Conservation (phyloP, 2,329 filamentous ascomycete species). For the Aureobasidium sp. region DNA sequence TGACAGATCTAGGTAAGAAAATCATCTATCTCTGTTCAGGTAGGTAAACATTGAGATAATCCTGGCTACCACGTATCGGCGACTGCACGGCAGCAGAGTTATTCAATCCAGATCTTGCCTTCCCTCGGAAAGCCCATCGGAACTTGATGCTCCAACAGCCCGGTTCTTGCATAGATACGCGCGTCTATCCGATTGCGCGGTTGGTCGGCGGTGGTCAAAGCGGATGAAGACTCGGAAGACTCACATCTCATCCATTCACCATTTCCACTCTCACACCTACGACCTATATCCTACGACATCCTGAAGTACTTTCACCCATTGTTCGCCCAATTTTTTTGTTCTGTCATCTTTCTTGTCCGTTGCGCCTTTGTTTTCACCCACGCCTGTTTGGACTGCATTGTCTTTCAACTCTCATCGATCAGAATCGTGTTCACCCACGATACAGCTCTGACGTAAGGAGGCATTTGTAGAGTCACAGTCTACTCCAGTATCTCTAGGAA, state of each 20-base stretch:
- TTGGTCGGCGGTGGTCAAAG: not conserved
- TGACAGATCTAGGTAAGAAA: not conserved
- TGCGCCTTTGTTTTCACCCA: not conserved
- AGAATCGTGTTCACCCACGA: not conserved
- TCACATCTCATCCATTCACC: not conserved
- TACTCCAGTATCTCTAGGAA: not conserved
- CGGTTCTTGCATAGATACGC: not conserved
- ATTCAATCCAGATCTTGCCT: not conserved
- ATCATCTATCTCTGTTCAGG: not conserved
- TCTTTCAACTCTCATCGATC: not conserved
- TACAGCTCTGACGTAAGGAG: not conserved
- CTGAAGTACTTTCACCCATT: not conserved
- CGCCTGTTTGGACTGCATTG: not conserved
- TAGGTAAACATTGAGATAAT: not conserved
- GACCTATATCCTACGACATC: not conserved
- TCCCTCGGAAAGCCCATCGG: not conserved
- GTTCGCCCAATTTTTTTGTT: not conserved
- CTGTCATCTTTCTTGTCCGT: not conserved
- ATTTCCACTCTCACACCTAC: not conserved
- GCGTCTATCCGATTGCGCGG: not conserved
- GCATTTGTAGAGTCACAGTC: not conserved
- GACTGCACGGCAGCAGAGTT: not conserved
- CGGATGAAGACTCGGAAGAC: not conserved
- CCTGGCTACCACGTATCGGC: not conserved
- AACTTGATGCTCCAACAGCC: not conserved